Percentiles rank a stretch among this genome's conserved stretches.
Conservation (phyloP, 495 filamentous ascomycete genomes). For the Lepraria neglecta region DNA sequence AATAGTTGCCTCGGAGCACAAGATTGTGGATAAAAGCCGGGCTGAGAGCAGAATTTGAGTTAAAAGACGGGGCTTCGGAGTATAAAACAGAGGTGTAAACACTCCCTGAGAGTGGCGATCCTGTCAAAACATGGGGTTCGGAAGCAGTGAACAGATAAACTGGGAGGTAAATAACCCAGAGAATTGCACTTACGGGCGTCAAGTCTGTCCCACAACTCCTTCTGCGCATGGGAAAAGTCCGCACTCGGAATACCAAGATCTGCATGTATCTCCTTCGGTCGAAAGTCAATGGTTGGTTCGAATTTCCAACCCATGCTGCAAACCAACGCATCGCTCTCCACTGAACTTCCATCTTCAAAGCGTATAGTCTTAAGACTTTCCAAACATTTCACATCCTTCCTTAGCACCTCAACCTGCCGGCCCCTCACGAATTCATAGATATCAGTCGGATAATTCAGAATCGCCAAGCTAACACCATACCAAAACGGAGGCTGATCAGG, state of each 20-base stretch:
- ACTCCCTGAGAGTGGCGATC: no score
- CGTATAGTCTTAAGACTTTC: constrained; percentile 42
- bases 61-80: no score
- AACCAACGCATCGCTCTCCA: constrained; percentile 59
- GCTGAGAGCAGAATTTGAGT: no score
- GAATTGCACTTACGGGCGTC: constrained; percentile 11
- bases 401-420: constrained; percentile 53
- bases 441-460: constrained; percentile 63
- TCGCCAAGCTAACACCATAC: constrained; percentile 53
- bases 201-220: constrained; percentile 21
- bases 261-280: constrained; percentile 44
- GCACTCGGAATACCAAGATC: constrained; percentile 33
- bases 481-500: constrained; percentile 62
- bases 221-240: constrained; percentile 13
- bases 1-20: no score
- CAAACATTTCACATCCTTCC: constrained; percentile 54
- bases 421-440: constrained; percentile 56
- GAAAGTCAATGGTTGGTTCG: constrained; percentile 56
- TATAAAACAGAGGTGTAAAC: no score
- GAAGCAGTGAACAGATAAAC: no score
- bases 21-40: no score
- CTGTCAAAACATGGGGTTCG: no score
- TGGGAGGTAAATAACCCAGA: no score
- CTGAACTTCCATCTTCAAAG: constrained; percentile 48
- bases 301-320: constrained; percentile 65